Conservation (phyloP, 768 basidiomycete species). For the Boletus rufocinnamomeus region DNA sequence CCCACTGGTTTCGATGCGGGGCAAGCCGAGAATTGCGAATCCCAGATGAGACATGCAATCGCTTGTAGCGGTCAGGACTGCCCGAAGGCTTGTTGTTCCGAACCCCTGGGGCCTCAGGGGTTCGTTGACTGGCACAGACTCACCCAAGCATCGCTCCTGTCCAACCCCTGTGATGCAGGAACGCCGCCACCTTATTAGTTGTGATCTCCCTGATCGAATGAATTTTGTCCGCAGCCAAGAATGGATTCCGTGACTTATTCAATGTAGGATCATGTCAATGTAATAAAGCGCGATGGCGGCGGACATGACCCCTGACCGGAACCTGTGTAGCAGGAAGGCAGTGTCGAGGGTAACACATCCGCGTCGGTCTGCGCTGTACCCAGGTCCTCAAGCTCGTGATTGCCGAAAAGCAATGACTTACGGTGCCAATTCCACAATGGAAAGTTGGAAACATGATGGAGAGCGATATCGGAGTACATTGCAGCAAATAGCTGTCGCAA, state of each 20-base stretch:
- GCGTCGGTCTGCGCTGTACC: neutral
- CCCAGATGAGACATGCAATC: neutral
- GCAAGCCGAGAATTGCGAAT: neutral
- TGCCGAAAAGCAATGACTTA: neutral
- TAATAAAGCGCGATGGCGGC: neutral
- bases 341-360: slow-evolving; percentile 6
- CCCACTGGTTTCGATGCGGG: no score
- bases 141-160: neutral
- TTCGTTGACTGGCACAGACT: neutral
- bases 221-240: neutral
- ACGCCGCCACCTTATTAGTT: neutral
- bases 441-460: neutral
- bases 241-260: neutral
- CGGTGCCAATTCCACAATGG: neutral
- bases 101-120: neutral
- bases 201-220: neutral
- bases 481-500: neutral
- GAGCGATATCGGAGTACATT: neutral
- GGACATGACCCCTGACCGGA: neutral
- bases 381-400: neutral
- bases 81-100: neutral
- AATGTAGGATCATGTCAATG: neutral
- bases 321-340: neutral
- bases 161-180: neutral
- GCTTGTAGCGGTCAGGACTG: neutral